A percentile compares a stretch with the other conserved stretches of the same genome.
phyloP scores from a whole-genome alignment of 768 basidiomycete species.

The Leccinum sublutescens region DNA sequence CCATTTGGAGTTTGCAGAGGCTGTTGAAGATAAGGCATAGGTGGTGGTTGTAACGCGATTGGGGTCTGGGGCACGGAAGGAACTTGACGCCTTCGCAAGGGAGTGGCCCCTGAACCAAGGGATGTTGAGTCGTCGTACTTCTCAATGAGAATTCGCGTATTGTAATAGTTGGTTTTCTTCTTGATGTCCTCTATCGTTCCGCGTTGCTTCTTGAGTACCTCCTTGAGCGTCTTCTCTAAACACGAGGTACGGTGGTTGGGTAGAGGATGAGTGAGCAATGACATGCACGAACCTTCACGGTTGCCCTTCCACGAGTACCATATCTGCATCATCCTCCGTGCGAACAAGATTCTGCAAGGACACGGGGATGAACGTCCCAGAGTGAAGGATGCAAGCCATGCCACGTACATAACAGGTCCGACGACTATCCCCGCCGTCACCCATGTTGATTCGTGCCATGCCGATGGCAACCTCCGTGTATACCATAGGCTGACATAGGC shows the following conservation, averaged over 20 bases:
- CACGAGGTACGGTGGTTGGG: background rate
- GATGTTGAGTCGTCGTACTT: constrained; percentile 72
- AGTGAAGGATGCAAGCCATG: background rate
- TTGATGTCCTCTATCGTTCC: constrained; percentile 93
- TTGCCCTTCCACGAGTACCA: constrained; percentile 82
- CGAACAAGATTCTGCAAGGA: constrained; percentile 61
- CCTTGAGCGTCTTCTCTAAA: constrained; percentile 76
- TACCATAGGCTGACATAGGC: constrained; percentile 77
- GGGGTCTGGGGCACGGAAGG: constrained; percentile 33
- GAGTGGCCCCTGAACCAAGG: constrained; percentile 30
- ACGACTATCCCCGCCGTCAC: constrained; percentile 54
- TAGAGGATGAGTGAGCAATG: background rate
- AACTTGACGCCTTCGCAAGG: constrained; percentile 43
- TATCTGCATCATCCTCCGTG: constrained; percentile 75
- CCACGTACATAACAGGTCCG: constrained; percentile 76
- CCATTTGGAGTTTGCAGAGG: constrained; percentile 22
- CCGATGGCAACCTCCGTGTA: constrained; percentile 48
- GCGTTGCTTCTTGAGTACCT: constrained; percentile 73
- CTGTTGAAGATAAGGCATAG: constrained; percentile 12
- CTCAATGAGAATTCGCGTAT: constrained; percentile 85
- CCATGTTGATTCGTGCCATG: constrained; percentile 25
- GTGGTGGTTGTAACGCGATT: constrained; percentile 28
- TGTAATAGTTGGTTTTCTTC: constrained; percentile 95
- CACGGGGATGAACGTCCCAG: background rate
- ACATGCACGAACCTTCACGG: constrained; percentile 58